Evolutionary conservation across 345 rosid species (phyloP).

Genomic region (Camelina hispida): DNA sequence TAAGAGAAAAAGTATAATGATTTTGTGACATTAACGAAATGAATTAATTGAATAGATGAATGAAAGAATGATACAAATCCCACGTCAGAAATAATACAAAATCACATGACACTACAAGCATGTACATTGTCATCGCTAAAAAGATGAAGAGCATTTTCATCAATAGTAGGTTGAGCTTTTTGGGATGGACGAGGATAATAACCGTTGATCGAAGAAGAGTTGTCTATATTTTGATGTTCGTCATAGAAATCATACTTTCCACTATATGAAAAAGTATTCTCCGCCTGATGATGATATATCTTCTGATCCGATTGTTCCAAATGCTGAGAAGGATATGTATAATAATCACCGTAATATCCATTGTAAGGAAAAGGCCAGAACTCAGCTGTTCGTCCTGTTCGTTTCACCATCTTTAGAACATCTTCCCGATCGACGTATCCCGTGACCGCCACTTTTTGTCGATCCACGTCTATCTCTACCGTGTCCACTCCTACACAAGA

Average conservation of each 20-base stretch:
- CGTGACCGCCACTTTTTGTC: conserved; percentile 80
- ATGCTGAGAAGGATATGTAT: conserved; percentile 58
- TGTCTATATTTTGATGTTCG: neutral
- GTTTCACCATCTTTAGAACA: conserved; percentile 68
- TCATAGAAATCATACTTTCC: conserved; percentile 40
- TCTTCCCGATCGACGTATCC: conserved; percentile 71
- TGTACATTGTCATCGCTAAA: conserved; percentile 90
- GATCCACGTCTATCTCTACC: conserved; percentile 71
- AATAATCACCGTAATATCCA: conserved; percentile 59
- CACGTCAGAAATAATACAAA: conserved; percentile 30
- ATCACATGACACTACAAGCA: conserved; percentile 52
- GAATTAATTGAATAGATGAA: conserved; percentile 27
- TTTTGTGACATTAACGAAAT: neutral
- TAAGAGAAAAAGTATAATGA: neutral
- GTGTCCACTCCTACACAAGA: conserved; percentile 65
- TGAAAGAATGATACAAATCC: conserved; percentile 7
- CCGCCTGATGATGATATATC: neutral
- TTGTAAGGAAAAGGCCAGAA: conserved; percentile 88
- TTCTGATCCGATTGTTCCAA: conserved; percentile 55
- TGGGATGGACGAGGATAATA: conserved; percentile 21
- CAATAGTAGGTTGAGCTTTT: conserved; percentile 34
- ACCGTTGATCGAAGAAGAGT: conserved; percentile 8
- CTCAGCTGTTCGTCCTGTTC: conserved; percentile 78
- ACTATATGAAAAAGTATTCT: conserved; percentile 53
- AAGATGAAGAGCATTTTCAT: conserved; percentile 68